Evolutionary conservation across 257 asterid genomes (phyloP).

Genomic region (Misopates orontium): DNA sequence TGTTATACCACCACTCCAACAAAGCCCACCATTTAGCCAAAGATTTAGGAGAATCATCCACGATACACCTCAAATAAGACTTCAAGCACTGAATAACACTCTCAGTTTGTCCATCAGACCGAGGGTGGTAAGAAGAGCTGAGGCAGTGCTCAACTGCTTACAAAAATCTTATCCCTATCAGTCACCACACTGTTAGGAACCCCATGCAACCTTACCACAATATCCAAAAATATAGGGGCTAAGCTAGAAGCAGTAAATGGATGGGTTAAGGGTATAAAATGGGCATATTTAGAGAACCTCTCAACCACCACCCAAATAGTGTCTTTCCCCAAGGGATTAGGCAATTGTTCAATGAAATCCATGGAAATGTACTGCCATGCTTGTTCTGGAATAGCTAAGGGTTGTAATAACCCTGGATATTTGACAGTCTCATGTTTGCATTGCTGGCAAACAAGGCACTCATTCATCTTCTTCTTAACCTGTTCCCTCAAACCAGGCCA

Average conservation of each 20-base stretch:
- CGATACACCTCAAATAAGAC: not conserved
- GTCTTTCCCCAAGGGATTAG: not conserved
- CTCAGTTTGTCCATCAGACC: too few relatives aligned
- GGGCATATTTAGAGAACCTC: not conserved
- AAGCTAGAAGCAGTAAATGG: not conserved
- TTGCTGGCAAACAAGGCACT: not conserved
- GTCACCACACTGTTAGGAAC: not conserved
- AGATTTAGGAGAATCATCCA: not conserved
- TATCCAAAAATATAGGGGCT: not conserved
- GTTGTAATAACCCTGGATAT: not conserved
- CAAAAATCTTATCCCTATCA: not conserved
- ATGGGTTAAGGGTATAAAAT: not conserved
- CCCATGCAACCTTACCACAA: not conserved
- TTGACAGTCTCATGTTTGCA: not conserved
- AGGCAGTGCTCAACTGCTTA: not conserved
- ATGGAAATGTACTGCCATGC: not conserved
- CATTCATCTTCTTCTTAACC: not conserved
- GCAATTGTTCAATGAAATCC: not conserved
- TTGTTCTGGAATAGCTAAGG: not conserved
- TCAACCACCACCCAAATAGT: not conserved
- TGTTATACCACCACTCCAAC: not conserved
- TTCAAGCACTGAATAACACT: not conserved
- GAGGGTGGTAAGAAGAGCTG: not conserved
- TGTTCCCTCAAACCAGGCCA: not conserved
- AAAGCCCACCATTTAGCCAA: not conserved